These are phyloP conservation scores for Juncus inflexus DNA, from an alignment of 176 grass and related monocot genomes.

Conservation along the genomic window DNA sequence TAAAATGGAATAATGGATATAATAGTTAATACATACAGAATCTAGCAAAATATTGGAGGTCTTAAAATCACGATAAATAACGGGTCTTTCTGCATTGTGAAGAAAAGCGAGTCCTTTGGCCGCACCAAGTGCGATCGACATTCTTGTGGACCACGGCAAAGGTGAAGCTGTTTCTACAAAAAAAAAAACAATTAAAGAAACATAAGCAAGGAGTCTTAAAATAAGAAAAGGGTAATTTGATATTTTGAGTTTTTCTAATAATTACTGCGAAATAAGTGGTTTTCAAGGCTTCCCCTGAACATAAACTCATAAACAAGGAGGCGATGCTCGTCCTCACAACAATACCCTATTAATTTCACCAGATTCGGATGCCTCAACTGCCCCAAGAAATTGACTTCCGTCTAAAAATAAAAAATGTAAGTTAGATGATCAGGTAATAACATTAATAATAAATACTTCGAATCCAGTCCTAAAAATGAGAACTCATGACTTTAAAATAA, in stretches of 20 bases:
- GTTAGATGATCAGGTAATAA: background rate
- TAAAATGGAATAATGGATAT: background rate
- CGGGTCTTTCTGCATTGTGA: conserved; percentile 82
- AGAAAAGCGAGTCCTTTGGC: conserved; percentile 96
- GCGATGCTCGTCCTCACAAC: conserved; percentile 96
- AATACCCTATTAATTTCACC: conserved; percentile 98
- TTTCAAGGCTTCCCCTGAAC: conserved; percentile 99
- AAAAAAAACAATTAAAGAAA: background rate
- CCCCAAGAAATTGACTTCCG: conserved; percentile 92
- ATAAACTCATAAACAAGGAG: conserved; percentile 98
- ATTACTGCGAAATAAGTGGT: conserved; percentile 99
- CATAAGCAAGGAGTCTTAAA: conserved; percentile 1
- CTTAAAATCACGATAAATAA: conserved; percentile 99
- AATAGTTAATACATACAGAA: conserved; percentile 58
- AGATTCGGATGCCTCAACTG: conserved; percentile 98
- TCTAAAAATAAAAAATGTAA: conserved; percentile 45
- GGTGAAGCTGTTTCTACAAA: conserved; percentile 62
- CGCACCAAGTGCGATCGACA: conserved; percentile 94
- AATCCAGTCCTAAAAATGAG: too few relatives aligned
- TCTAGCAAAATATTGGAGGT: conserved; percentile 99
- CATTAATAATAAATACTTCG: too few relatives aligned
- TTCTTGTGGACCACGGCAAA: conserved; percentile 88
- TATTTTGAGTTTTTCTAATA: background rate
- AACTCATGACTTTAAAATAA: background rate
- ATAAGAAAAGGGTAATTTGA: conserved; percentile 3